Percentiles rank a stretch among this genome's conserved stretches.
phyloP scores from a whole-genome alignment of 768 basidiomycete species.

The Suillus fuscotomentosus region DNA sequence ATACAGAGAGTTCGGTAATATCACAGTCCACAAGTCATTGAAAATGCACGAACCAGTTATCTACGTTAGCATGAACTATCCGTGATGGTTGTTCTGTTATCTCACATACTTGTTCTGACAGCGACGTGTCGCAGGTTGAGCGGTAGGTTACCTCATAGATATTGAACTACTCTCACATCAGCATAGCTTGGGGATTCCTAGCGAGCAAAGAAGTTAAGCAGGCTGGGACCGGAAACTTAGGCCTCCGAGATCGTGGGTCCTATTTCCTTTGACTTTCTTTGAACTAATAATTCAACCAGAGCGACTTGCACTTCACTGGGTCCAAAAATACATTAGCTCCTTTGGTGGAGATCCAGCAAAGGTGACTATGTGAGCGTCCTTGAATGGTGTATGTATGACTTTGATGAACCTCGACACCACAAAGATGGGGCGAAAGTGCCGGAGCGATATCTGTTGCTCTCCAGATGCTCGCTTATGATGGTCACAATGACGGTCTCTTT shows the following conservation, averaged over 20 bases:
- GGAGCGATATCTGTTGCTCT: constrained; percentile 14
- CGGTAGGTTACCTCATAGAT: constrained; percentile 10
- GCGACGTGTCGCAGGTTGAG: constrained; percentile 8
- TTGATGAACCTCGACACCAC: background rate
- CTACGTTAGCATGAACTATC: constrained; percentile 5
- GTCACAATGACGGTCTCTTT: constrained; percentile 16
- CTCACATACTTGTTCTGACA: background rate
- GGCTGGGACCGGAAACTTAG: constrained; percentile 33
- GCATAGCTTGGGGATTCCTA: constrained; percentile 28
- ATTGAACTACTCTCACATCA: background rate
- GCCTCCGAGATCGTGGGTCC: constrained; percentile 34
- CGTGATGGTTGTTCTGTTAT: background rate
- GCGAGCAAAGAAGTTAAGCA: constrained; percentile 25
- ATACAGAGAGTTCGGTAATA: constrained; percentile 9
- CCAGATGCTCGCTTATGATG: constrained; percentile 17
- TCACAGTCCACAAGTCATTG: constrained; percentile 19
- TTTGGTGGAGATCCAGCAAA: constrained; percentile 41
- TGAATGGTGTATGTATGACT: background rate
- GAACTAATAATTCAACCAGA: constrained; percentile 17
- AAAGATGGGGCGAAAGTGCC: constrained; percentile 19
- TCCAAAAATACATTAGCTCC: constrained; percentile 37
- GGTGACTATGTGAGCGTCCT: constrained; percentile 24
- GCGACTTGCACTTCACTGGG: constrained; percentile 39
- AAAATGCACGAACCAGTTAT: constrained; percentile 16
- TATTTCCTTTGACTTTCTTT: background rate